Percentiles rank a stretch among this genome's conserved stretches.
phyloP scores from a whole-genome alignment of 116 monocot species.

The Phalaenopsis hybrid region DNA sequence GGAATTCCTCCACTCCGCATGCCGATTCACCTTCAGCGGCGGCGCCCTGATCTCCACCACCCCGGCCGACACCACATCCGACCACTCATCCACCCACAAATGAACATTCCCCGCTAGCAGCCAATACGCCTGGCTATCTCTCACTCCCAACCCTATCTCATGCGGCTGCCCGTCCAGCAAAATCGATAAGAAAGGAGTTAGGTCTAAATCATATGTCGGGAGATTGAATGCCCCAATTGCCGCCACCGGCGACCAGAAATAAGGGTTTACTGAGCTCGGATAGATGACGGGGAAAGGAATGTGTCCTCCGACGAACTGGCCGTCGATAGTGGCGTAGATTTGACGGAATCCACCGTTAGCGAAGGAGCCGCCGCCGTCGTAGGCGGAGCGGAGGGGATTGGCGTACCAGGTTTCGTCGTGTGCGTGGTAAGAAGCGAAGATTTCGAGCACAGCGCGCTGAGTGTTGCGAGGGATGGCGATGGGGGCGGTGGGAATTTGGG shows the following conservation, averaged over 20 bases:
- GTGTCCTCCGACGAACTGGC: slow-evolving; percentile 31
- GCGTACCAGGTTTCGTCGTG: slow-evolving; percentile 38
- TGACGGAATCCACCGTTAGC: slow-evolving; percentile 36
- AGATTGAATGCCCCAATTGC: slow-evolving; percentile 41
- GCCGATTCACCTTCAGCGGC: slow-evolving; percentile 15
- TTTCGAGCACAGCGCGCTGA: slow-evolving; percentile 29
- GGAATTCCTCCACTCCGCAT: slow-evolving; percentile 17
- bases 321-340: slow-evolving; percentile 33
- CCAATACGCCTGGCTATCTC: slow-evolving; percentile 21
- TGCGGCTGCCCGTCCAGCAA: slow-evolving; percentile 34
- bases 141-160: slow-evolving; percentile 33
- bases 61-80: slow-evolving; percentile 15
- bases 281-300: slow-evolving; percentile 35
- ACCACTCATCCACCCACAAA: slow-evolving; percentile 32
- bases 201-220: slow-evolving; percentile 30
- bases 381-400: slow-evolving; percentile 21
- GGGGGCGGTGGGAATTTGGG: neutral
- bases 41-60: slow-evolving; percentile 19
- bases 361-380: neutral
- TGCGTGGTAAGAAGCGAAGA: slow-evolving; percentile 32
- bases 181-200: slow-evolving; percentile 28
- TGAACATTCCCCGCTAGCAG: slow-evolving; percentile 31
- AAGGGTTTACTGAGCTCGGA: slow-evolving; percentile 29
- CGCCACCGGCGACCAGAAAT: slow-evolving; percentile 34
- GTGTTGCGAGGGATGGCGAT: slow-evolving; percentile 27